phyloP scores from a whole-genome alignment of 805 yeast genomes.

The Wickerhamiella nectarea region DNA sequence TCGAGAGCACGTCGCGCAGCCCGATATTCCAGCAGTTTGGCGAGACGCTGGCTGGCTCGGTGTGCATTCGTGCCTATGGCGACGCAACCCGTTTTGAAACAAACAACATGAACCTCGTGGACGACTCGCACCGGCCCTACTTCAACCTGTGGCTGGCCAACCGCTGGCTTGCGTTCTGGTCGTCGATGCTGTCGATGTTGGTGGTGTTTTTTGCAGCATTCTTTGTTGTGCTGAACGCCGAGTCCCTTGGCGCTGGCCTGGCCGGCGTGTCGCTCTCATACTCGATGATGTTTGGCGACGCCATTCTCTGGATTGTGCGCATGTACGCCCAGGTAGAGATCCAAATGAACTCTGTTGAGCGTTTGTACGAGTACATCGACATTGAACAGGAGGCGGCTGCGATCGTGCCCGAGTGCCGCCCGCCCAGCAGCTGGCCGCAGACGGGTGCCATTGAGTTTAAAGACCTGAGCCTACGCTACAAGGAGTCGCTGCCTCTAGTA shows the following conservation, averaged over 20 bases:
- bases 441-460: slow-evolving; percentile 65
- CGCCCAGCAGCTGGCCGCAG: slow-evolving; percentile 70
- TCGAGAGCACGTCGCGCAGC: slow-evolving; percentile 76
- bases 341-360: slow-evolving; percentile 93
- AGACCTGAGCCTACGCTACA: slow-evolving; percentile 72
- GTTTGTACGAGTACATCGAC: slow-evolving; percentile 72
- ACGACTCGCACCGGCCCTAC: slow-evolving; percentile 78
- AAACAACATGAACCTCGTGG: slow-evolving; percentile 68
- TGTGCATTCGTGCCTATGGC: slow-evolving; percentile 93
- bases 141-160: slow-evolving; percentile 91
- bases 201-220: slow-evolving; percentile 72
- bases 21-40: slow-evolving; percentile 96
- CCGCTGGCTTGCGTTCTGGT: slow-evolving; percentile 83
- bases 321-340: slow-evolving; percentile 82
- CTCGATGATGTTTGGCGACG: slow-evolving; percentile 77
- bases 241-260: slow-evolving; percentile 70
- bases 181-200: slow-evolving; percentile 70
- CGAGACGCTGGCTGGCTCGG: slow-evolving; percentile 82
- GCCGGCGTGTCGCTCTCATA: slow-evolving; percentile 92
- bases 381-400: slow-evolving; percentile 81
- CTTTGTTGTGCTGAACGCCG: slow-evolving; percentile 55
- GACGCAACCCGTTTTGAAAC: slow-evolving; percentile 73
- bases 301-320: slow-evolving; percentile 87
- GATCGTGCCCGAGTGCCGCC: slow-evolving; percentile 46
- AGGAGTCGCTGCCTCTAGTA: slow-evolving; percentile 82